Evolutionary conservation across 169 alveolate species (phyloP), one percentile per base, ranked within the genome.

Genomic region (Plasmodium billcollinsi): DNA sequence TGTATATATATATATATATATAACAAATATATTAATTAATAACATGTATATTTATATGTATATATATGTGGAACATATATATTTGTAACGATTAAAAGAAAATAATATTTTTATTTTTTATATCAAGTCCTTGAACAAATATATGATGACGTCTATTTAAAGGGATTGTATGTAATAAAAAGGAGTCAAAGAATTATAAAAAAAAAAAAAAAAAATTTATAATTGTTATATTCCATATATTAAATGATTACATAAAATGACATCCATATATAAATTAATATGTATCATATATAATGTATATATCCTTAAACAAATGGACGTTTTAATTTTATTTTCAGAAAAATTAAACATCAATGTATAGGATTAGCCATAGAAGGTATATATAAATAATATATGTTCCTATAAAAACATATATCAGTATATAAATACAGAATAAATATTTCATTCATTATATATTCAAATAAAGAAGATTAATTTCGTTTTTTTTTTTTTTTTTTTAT

Each of bases 281-380:
- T n/a, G 18, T 14, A 52, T 14, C 9, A 14, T 0, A 21, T 15
- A 45, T 43, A n/a, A 0, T 73, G 9, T 63, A 12, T 52, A 52
- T 33, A 4, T 33, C 45, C 4, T 33, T 14, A 52, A 52, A 52
- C 18, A 52, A 52, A 14, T 52, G 61, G 18, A 14, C n/a, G 6
- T 52, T 52, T 52, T 12, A 52, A 52, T 52, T 52, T 52, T n/a
- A 18, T 65, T 24, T 73, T 15, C 94, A 93, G 97, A 47, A 89
- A 73, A 58, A 95, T 96, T 45, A 95, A 94, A 24, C 92, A 96
- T 67, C 98, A 97, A 89, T 93, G 97, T 12, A 88, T 97, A 33
- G 98, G 98, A 21, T 92, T 97, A 88, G 97, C 98, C 2, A 93
- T 96, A 24, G 96, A 94, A 59, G 96, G 96, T 93, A 39, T 6